Evolutionary conservation across 495 filamentous ascomycete species (phyloP), one percentile per base, ranked within the genome.

Genomic region (Daldinia bambusicola): DNA sequence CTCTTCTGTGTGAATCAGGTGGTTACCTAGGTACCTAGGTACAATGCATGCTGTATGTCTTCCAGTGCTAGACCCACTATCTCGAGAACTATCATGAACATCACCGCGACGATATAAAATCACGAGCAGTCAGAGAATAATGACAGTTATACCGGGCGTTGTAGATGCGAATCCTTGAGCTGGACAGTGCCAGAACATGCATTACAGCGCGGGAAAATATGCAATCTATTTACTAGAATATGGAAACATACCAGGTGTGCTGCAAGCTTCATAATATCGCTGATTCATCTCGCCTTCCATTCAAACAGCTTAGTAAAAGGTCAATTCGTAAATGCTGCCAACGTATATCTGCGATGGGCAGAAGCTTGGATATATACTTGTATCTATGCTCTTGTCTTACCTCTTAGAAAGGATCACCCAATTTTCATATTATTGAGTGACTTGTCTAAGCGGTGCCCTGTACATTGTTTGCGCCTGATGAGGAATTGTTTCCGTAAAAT

Each of bases 401-500:
- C 13, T 40, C 1, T 40, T 4, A 40, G 37, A 13, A 40, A 40
- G 10, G 37, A 10, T 4, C 12, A 22, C 43, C 4, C 5, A 48
- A 16, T 48, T 22, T 20, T 48, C 4, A 48, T 48, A 20, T 48
- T 48, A 48, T 22, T 48, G 18, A 20, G 43, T 48, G 18, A 48
- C 43, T 16, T 48, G 43, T 48, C 9, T 22, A 22, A 48, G 20
- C 20, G 20, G 3, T 3, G 0, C 18, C 43, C 20, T 22, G 3
- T 18, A 48, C 8, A 22, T 48, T 7, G 43, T 8, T 48, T 48
- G 26, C n/a, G 32, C 37, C 38, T 9, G 45, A 69, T 61, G 43
- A 59, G 26, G 50, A 63, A 63, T 26, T 52, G 43, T 69, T 63
- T 50, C 34, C 43, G 14, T 40, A 40, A 57, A 36, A 18, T 63